Conservation (phyloP, 108 stramenopile genomes). For the Cyclotella kingstonii region DNA sequence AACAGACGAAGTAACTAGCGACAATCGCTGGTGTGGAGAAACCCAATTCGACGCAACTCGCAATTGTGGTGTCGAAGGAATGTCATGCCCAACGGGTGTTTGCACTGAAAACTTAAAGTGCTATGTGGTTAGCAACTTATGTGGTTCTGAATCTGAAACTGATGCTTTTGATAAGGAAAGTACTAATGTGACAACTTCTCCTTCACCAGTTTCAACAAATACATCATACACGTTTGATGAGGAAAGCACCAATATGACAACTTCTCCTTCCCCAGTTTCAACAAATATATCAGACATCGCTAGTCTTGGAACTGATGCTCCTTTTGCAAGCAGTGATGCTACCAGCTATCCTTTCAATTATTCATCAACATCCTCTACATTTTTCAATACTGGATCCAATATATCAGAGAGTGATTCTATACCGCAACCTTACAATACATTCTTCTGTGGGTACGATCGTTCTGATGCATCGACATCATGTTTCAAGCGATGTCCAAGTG, state of each 20-base stretch:
- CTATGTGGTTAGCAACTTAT: conserved; percentile 12
- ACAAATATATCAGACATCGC: neutral
- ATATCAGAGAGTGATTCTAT: neutral
- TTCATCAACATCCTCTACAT: neutral
- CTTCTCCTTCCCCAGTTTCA: neutral
- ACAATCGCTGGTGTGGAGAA: conserved; percentile 32
- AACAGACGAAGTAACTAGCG: neutral
- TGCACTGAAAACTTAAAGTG: conserved; percentile 34
- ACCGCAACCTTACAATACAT: conserved; percentile 4
- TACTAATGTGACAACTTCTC: neutral
- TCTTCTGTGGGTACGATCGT: conserved; percentile 23
- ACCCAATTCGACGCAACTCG: conserved; percentile 14
- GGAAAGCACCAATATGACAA: neutral
- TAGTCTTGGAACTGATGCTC: neutral
- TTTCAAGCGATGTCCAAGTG: conserved; percentile 20
- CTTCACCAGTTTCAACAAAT: neutral
- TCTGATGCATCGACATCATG: conserved; percentile 24
- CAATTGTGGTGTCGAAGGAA: conserved; percentile 34
- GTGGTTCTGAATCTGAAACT: conserved; percentile 2
- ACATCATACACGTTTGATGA: neutral
- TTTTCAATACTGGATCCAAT: neutral
- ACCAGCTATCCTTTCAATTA: neutral
- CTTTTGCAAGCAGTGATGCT: neutral
- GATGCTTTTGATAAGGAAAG: neutral
- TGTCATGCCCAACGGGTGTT: conserved; percentile 28